Conservation (phyloP, 495 filamentous ascomycete species). For the Penicillium angulare region DNA sequence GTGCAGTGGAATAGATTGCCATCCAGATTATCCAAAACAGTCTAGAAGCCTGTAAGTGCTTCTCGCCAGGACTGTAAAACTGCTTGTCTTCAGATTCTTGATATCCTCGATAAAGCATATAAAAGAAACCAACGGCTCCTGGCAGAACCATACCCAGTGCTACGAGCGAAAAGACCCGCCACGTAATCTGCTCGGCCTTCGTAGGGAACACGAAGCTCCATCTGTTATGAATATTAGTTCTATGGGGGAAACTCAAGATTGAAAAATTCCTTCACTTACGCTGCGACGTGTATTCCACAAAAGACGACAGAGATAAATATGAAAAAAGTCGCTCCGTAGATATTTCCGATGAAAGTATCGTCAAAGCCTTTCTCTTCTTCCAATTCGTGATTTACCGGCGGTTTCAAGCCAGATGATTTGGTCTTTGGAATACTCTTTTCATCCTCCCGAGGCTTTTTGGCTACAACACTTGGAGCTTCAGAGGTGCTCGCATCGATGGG, state of each 20-base stretch:
- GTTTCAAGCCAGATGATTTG: too few species aligned
- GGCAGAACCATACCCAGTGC: too few species aligned
- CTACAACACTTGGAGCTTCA: too few species aligned
- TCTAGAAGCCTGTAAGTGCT: background rate
- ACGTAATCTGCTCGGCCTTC: conserved; percentile 5
- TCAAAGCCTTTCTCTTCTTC: too few species aligned
- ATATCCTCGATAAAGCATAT: background rate
- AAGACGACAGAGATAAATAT: background rate
- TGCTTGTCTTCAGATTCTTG: background rate
- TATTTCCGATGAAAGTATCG: too few species aligned
- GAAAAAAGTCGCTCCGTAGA: background rate
- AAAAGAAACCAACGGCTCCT: too few species aligned
- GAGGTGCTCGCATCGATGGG: too few species aligned
- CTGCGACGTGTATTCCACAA: conserved; percentile 13
- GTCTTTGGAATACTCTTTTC: background rate
- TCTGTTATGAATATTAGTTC: background rate
- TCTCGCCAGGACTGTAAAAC: background rate
- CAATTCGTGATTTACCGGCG: too few species aligned
- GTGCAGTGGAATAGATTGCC: background rate
- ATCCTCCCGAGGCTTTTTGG: background rate
- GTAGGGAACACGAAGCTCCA: conserved; percentile 12
- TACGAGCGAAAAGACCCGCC: conserved; percentile 8
- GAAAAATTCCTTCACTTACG: conserved; percentile 9
- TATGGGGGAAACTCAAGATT: too few species aligned
- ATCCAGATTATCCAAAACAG: too few species aligned